Base-by-base conservation (phyloP, 2,329 filamentous ascomycete genomes). In the Penicillium sp. region DNA sequence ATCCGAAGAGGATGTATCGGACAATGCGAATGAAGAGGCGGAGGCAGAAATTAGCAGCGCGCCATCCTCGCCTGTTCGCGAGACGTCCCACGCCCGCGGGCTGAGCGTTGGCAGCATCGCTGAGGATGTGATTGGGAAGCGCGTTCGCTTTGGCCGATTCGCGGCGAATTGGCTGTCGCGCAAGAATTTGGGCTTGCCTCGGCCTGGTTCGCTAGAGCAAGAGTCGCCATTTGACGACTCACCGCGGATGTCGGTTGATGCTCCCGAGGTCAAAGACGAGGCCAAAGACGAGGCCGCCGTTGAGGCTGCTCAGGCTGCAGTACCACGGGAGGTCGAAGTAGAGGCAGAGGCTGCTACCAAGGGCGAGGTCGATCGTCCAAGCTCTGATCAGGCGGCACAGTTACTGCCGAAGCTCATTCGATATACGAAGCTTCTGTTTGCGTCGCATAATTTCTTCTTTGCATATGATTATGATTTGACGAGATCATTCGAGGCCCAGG, bases 391-490 rank as follows among this genome's bases (percentile, higher is more conserved):
- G 17, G 79, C 83, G 4, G 77, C 82, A 56, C 82, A 81, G 41
- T 77, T 98, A 35, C 80, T 96, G 11, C 94, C 94, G 1, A 96
- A 96, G 71, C 82, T 98, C 41, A 76, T 99, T 43, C 86, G 90
- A 42, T 96, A 91, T 35, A 88, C 92, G 1, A 91, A 91, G 70
- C 86, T 98, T 57, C 86, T 96, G 61, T 94, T 97, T 71, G 88
- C 90, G 1, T 92, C 90, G 0, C 84, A 85, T 63, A 97, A 91
- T 73, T 98, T 97, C 75, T 98, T 90, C 80, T 99, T 94, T 75
- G 93, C 93, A 0, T 97, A 99, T 74, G 95, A 99, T 65, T 85
- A 94, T 72, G 93, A 99, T 73, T 85, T 99, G 53, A 98, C 95
- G 0, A 85, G 89, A 57, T 87, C 84, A 56, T 73, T 84, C 61